Conservation (phyloP, 768 basidiomycete genomes). For the Boletus bicolor region DNA sequence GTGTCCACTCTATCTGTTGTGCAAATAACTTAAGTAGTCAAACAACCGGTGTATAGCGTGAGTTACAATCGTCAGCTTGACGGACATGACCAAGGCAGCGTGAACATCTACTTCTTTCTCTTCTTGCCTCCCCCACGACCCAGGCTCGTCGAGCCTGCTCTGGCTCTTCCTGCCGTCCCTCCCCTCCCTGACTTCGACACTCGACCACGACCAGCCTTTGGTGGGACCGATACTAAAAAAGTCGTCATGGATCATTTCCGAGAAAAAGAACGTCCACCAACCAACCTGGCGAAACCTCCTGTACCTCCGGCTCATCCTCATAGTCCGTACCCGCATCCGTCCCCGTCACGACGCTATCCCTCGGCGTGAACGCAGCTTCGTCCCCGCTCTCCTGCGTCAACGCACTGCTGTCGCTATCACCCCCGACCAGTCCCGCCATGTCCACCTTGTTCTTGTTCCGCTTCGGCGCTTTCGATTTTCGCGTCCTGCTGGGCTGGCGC, state of each 20-base stretch:
- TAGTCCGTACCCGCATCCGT: conserved; percentile 72
- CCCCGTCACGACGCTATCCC: conserved; percentile 65
- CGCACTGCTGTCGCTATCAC: conserved; percentile 83
- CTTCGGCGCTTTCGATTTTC: conserved; percentile 49
- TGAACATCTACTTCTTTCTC: conserved; percentile 29
- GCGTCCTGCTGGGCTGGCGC: conserved; percentile 34
- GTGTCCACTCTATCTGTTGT: neutral
- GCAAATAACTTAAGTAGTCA: conserved; percentile 4
- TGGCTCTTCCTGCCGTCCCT: conserved; percentile 22
- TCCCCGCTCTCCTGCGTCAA: conserved; percentile 81
- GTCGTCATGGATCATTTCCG: conserved; percentile 10
- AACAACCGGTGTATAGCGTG: neutral
- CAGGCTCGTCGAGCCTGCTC: conserved; percentile 22
- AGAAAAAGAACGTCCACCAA: conserved; percentile 5
- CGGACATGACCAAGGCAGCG: neutral
- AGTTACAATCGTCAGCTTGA: neutral
- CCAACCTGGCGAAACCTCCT: conserved; percentile 57
- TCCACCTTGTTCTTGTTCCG: conserved; percentile 44
- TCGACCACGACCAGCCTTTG: conserved; percentile 24
- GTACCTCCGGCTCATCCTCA: conserved; percentile 67
- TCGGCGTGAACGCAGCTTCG: conserved; percentile 58
- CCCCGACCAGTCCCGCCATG: conserved; percentile 71
- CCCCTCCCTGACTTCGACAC: conserved; percentile 26
- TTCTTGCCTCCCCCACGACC: conserved; percentile 30
- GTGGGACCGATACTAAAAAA: conserved; percentile 19